A percentile compares a stretch with the other conserved stretches of the same genome.
These are phyloP conservation scores for Caryocar brasiliense DNA, from an alignment of 441 rosid species.

Conservation along the genomic window DNA sequence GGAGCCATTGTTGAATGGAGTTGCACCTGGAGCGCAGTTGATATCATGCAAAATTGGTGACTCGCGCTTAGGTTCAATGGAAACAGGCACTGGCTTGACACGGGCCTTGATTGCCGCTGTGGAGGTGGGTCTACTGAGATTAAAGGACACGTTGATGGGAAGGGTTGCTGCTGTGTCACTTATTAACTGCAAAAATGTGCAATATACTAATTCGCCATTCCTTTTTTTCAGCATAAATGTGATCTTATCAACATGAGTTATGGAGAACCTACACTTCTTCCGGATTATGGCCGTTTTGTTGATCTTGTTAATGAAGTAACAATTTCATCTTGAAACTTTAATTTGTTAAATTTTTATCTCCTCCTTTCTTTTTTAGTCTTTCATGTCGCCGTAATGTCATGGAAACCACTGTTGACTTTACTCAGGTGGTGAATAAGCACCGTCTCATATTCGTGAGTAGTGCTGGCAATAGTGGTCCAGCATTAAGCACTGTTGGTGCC, in stretches of 20 bases:
- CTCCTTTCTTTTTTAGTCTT: background rate
- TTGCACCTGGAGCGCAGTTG: constrained; percentile 95
- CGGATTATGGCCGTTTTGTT: constrained; percentile 95
- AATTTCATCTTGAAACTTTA: constrained; percentile 10
- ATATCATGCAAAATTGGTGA: constrained; percentile 98
- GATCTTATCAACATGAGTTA: constrained; percentile 98
- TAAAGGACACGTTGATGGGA: too few species aligned
- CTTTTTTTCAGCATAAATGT: constrained; percentile 73
- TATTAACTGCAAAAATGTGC: too few species aligned
- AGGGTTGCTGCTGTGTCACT: too few species aligned
- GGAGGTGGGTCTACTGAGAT: constrained; percentile 83
- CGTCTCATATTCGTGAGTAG: constrained; percentile 86
- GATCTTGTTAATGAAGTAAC: constrained; percentile 90
- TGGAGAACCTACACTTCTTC: constrained; percentile 77
- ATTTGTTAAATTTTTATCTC: background rate
- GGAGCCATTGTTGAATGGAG: constrained; percentile 87
- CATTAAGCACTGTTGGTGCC: constrained; percentile 92
- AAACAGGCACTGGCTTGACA: constrained; percentile 95
- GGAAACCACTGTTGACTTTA: constrained; percentile 1
- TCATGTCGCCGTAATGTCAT: background rate
- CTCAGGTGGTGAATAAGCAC: constrained; percentile 81
- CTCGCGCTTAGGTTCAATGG: constrained; percentile 90
- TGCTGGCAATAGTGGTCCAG: constrained; percentile 99
- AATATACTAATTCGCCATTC: too few species aligned
- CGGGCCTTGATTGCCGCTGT: constrained; percentile 88